Percentiles rank a stretch among this genome's conserved stretches.
phyloP scores from a whole-genome alignment of 176 grass and related monocot genomes.

The Sorghum bicolor region DNA sequence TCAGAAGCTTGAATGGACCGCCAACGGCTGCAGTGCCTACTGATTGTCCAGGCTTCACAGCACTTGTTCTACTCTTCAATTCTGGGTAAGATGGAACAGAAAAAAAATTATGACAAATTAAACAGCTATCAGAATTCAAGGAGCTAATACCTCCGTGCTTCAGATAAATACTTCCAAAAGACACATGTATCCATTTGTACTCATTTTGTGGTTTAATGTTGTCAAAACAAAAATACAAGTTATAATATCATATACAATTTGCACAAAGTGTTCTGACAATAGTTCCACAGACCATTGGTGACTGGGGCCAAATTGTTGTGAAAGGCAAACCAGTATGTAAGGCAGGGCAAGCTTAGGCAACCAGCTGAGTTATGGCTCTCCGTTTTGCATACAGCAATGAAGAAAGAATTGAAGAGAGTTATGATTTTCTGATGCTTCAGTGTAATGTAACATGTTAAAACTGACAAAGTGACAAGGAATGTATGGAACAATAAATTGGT shows the following conservation, averaged over 20 bases:
- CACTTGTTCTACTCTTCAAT: conserved; percentile 50
- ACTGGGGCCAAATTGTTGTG: neutral
- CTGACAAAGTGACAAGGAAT: neutral
- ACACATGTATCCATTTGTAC: neutral
- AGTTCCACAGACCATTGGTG: neutral
- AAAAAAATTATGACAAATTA: neutral
- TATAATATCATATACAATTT: neutral
- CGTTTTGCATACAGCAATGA: neutral
- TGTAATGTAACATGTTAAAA: neutral
- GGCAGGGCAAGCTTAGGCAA: neutral
- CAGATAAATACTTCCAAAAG: neutral
- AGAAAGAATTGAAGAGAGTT: neutral
- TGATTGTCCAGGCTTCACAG: conserved; percentile 50
- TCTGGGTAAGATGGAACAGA: conserved; percentile 30
- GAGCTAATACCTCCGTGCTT: neutral
- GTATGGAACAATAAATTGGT: neutral
- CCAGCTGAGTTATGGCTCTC: neutral
- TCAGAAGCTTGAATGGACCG: conserved; percentile 69
- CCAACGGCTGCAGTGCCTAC: conserved; percentile 58
- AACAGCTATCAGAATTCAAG: neutral
- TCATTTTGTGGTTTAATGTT: neutral
- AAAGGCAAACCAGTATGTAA: neutral
- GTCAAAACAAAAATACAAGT: neutral
- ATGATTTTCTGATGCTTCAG: neutral
- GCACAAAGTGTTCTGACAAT: neutral